Percentiles rank a stretch among this genome's conserved stretches.
These are phyloP conservation scores for Verbena officinalis DNA, from an alignment of 257 asterid species.

Conservation along the genomic window DNA sequence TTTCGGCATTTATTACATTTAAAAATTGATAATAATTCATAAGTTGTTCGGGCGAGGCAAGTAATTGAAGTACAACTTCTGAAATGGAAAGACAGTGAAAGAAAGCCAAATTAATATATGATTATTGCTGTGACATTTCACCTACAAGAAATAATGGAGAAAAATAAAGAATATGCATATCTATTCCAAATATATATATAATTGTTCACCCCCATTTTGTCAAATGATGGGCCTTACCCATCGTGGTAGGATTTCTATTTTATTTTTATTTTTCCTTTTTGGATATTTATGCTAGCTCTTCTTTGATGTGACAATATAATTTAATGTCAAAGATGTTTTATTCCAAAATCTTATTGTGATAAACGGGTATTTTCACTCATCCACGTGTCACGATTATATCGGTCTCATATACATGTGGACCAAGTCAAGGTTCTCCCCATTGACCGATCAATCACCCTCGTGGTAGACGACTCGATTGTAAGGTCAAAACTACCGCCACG, in stretches of 20 bases:
- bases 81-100: not conserved
- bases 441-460: too few relatives aligned
- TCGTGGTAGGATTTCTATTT: not conserved
- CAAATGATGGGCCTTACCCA: constrained; percentile 19
- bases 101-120: not conserved
- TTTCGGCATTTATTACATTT: too few relatives aligned
- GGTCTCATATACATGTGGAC: too few relatives aligned
- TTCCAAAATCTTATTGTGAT: too few relatives aligned
- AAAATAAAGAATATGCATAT: not conserved
- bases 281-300: not conserved
- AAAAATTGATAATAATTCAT: not conserved
- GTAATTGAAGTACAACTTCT: not conserved
- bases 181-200: not conserved
- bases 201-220: constrained; percentile 7
- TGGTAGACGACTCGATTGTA: too few relatives aligned
- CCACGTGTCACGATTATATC: too few relatives aligned
- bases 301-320: not conserved
- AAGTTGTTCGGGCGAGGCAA: not conserved
- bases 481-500: too few relatives aligned
- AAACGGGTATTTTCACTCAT: too few relatives aligned
- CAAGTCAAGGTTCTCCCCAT: too few relatives aligned
- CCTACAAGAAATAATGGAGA: constrained; percentile 20
- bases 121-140: constrained; percentile 14
- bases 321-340: not conserved
- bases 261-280: not conserved